Conservation (phyloP, 371 early-diverging fungal species). For the Apophysomyces ossiformis region DNA sequence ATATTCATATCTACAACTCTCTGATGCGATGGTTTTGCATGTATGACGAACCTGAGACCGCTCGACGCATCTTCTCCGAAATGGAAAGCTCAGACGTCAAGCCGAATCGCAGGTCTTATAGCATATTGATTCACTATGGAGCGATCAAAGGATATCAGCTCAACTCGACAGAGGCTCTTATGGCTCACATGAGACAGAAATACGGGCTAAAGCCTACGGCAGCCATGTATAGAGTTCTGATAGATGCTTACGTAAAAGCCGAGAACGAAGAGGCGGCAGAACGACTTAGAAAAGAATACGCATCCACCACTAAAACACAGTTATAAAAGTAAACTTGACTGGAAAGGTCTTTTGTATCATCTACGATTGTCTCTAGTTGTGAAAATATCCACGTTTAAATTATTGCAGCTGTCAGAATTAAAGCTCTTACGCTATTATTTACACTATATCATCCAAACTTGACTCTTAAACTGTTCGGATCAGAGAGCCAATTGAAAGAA, state of each 20-base stretch:
- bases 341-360: too few species aligned
- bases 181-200: constrained; percentile 42
- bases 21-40: constrained; percentile 49
- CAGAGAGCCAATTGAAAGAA: too few species aligned
- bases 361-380: too few species aligned
- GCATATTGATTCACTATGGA: constrained; percentile 46
- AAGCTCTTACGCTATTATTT: too few species aligned
- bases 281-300: constrained; percentile 27
- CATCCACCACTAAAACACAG: too few species aligned
- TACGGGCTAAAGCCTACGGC: constrained; percentile 38
- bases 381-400: too few species aligned
- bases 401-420: too few species aligned
- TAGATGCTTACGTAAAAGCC: constrained; percentile 40
- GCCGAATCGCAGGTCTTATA: constrained; percentile 45
- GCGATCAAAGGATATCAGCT: constrained; percentile 41
- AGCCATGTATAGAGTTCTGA: constrained; percentile 47
- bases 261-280: constrained; percentile 43
- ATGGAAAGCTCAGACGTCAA: constrained; percentile 42
- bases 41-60: constrained; percentile 33
- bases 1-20: constrained; percentile 34
- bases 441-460: too few species aligned
- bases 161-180: constrained; percentile 37
- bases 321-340: too few species aligned
- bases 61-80: constrained; percentile 38
- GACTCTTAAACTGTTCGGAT: too few species aligned